Evolutionary conservation across 2,329 filamentous ascomycete genomes (phyloP), one percentile per base, ranked within the genome.

Genomic region (Allantophomopsis cytisporea): DNA sequence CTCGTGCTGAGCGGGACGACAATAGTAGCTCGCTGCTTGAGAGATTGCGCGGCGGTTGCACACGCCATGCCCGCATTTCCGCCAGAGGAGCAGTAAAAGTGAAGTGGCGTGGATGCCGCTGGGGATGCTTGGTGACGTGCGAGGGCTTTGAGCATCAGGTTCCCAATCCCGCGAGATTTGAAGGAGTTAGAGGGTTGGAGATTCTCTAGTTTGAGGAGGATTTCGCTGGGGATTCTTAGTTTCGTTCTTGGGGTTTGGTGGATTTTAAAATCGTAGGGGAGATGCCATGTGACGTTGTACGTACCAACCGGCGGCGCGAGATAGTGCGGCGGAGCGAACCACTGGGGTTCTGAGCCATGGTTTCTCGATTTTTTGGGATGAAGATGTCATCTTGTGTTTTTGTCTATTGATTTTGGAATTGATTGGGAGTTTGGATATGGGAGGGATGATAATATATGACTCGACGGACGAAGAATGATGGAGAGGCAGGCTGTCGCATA

Each of bases 181-280:
- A 93, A 94, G 31, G 83, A 88, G 46, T 83, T 83, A 16, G 80
- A 82, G 4, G 85, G 86, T 54, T 94, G 86, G 40, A 87, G 72
- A 55, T 83, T 83, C 52, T 94, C 86, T 46, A 93, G 75, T 60
- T 93, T 94, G 54, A 94, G 76, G 58, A 83, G 83, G 58, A 94
- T 75, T 62, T 83, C 51, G 36, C 52, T 54, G 32, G 10, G 18
- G 20, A 8, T 7, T 12, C 10, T 7, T 13, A 21, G 14, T 13
- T 20, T 38, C 7, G 36, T 11, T 6, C 12, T 21, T 40, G 21
- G 39, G 41, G 34, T 15, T 31, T 28, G 10, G 12, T 36, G 30
- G 18, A 7, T 20, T 4, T 4, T 16, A 40, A n/a, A 38, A 37
- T 35, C 35, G 15, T 23, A 18, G 16, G 13, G 14, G 8, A 17